Percentiles rank a stretch among this genome's conserved stretches.
Evolutionary conservation across 73 alveolate species (phyloP).

Genomic region (Paraurostyla sp.): DNA sequence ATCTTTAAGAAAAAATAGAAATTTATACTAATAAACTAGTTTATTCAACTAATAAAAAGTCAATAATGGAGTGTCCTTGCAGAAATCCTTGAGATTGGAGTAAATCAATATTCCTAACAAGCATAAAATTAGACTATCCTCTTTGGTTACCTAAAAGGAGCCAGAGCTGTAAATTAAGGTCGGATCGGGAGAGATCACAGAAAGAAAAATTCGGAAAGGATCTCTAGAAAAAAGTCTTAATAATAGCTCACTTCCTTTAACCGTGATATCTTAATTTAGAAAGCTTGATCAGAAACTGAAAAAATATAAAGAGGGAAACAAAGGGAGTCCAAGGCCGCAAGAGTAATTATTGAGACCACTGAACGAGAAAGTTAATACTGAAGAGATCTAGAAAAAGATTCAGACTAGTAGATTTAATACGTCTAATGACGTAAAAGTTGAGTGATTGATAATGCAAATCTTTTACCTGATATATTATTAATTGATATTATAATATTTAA

Average conservation of each 20-base stretch:
- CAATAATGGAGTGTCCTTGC: too few relatives aligned
- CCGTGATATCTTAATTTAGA: slow-evolving; percentile 26
- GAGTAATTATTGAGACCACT: too few relatives aligned
- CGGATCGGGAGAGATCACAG: not conserved
- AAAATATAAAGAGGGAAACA: not conserved
- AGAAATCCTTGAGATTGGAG: too few relatives aligned
- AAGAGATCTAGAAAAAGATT: too few relatives aligned
- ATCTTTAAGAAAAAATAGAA: too few relatives aligned
- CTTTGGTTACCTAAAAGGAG: not conserved
- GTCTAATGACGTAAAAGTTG: too few relatives aligned
- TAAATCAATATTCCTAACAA: too few relatives aligned
- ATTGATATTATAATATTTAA: not conserved
- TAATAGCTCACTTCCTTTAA: not conserved
- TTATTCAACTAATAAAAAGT: too few relatives aligned
- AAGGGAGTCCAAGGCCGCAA: not conserved
- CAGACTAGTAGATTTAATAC: too few relatives aligned
- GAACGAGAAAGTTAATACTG: too few relatives aligned
- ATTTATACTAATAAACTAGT: too few relatives aligned
- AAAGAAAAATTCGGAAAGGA: not conserved
- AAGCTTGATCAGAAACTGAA: slow-evolving; percentile 29
- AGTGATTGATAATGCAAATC: slow-evolving; percentile 38
- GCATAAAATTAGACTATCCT: too few relatives aligned
- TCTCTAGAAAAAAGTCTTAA: not conserved
- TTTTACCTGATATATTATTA: not conserved
- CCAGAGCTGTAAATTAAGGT: not conserved